Evolutionary conservation across 2,329 filamentous ascomycete genomes (phyloP).

Genomic region (Orbilia javanica): DNA sequence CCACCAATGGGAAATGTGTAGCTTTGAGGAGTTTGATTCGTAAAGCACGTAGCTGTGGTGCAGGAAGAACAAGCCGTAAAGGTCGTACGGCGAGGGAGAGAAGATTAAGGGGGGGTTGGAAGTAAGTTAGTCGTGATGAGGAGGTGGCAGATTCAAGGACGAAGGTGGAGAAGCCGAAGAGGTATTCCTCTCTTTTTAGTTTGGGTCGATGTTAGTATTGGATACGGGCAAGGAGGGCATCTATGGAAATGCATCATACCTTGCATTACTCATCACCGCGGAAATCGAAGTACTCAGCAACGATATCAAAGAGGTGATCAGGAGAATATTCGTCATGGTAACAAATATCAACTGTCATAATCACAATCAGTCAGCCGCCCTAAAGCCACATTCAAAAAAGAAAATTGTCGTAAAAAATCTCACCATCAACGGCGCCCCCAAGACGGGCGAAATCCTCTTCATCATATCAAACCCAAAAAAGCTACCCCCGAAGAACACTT

Average conservation of each 20-base stretch:
- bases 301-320: slow-evolving; percentile 82
- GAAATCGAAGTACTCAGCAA: slow-evolving; percentile 81
- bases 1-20: slow-evolving; percentile 62
- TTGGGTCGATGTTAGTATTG: slow-evolving; percentile 65
- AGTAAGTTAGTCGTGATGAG: slow-evolving; percentile 77
- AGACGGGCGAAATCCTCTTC: slow-evolving; percentile 67
- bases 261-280: slow-evolving; percentile 69
- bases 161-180: slow-evolving; percentile 71
- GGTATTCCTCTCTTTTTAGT: slow-evolving; percentile 74
- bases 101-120: slow-evolving; percentile 80
- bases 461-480: slow-evolving; percentile 74
- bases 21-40: slow-evolving; percentile 62
- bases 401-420: slow-evolving; percentile 19
- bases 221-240: slow-evolving; percentile 67
- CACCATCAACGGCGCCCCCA: slow-evolving; percentile 71
- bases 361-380: slow-evolving; percentile 7
- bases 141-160: slow-evolving; percentile 74
- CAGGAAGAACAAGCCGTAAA: slow-evolving; percentile 76
- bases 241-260: slow-evolving; percentile 53
- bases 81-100: slow-evolving; percentile 79
- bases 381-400: not conserved
- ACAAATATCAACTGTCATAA: slow-evolving; percentile 75
- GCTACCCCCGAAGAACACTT: slow-evolving; percentile 83
- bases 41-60: slow-evolving; percentile 72
- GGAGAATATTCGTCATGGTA: slow-evolving; percentile 80